A percentile compares a stretch with the other conserved stretches of the same genome.
Conservation (phyloP, 2,329 filamentous ascomycete genomes). For the Xylariales sp. region DNA sequence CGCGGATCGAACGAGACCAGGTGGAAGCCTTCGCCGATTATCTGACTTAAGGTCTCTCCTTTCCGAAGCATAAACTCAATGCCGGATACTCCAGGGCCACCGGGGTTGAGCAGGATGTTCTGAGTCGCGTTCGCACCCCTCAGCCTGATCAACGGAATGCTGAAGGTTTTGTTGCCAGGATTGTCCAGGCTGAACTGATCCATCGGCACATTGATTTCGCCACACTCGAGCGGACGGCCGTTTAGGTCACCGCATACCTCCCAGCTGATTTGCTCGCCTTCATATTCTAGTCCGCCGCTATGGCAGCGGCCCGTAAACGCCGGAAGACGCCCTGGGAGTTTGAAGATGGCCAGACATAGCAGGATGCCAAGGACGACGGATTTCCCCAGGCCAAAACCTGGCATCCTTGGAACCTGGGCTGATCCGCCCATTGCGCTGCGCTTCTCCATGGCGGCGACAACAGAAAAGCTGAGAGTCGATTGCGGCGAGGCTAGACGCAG, state of each 20-base stretch:
- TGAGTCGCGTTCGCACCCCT: conserved; percentile 36
- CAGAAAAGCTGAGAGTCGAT: too few relatives aligned
- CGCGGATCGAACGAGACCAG: conserved; percentile 40
- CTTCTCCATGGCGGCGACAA: too few relatives aligned
- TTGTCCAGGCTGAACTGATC: conserved; percentile 36
- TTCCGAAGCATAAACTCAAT: conserved; percentile 24
- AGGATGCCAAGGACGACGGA: background rate
- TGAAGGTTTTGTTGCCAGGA: conserved; percentile 32
- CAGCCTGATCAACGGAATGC: conserved; percentile 39
- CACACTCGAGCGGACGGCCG: conserved; percentile 35
- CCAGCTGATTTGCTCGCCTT: conserved; percentile 34
- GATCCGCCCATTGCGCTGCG: too few relatives aligned
- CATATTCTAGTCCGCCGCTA: conserved; percentile 15
- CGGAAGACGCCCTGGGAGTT: background rate
- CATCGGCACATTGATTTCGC: conserved; percentile 38
- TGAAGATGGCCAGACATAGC: background rate
- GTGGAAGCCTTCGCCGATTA: conserved; percentile 29
- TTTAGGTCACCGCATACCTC: conserved; percentile 30
- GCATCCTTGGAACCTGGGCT: too few relatives aligned
- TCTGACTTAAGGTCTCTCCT: conserved; percentile 29
- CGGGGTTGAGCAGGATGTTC: conserved; percentile 38
- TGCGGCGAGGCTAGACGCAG: too few relatives aligned
- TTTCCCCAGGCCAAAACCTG: too few relatives aligned
- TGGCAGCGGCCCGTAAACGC: background rate
- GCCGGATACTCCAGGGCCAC: conserved; percentile 39